Evolutionary conservation across 148 eudicot species (phyloP), one percentile per base, ranked within the genome.

Genomic region (Diospyros kaki): DNA sequence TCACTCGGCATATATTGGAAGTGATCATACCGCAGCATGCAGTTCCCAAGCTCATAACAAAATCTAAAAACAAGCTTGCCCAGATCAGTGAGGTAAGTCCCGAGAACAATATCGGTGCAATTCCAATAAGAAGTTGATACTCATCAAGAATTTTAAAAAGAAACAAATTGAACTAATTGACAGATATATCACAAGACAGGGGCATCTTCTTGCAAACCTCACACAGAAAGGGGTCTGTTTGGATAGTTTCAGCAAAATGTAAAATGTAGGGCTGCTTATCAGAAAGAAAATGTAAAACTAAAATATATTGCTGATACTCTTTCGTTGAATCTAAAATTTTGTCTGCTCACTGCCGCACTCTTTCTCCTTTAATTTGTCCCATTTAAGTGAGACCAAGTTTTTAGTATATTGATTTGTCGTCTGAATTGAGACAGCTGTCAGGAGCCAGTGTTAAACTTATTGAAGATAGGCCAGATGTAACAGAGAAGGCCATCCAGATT

Each of bases 51-150:
- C 94, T 93, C 67, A 78, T 87, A 51, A 90, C 89, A 52, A 91
- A 92, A 79, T 88, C 93, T 28, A 91, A 81, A 75, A 92, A 84
- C 80, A 93, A 92, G 81, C 94, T 95, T 61, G 89, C 91, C 69
- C 95, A 92, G 86, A 95, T 95, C 74, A 87, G 99, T 62, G 97
- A 95, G 91, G 99, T 95, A 51, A 79, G 75, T 64, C 54, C n/a
- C 39, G 11, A 18, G 48, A 41, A 69, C 46, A 55, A 55, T 55
- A 10, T 55, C 12, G 59, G 59, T 55, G 12, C 12, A 28, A 55
- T 2, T 55, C 15, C 59, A 55, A 13, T 28, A 28, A 28, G 28
- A 55, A 55, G 15, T 55, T 10, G 9, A 55, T 55, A 55, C 12
- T 5, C 59, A 55, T 9, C 8, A 10, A 28, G 28, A 28, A 28